These are phyloP conservation scores for Porodaedalea pini DNA, from an alignment of 1,284 basidiomycete species.

Conservation along the genomic window DNA sequence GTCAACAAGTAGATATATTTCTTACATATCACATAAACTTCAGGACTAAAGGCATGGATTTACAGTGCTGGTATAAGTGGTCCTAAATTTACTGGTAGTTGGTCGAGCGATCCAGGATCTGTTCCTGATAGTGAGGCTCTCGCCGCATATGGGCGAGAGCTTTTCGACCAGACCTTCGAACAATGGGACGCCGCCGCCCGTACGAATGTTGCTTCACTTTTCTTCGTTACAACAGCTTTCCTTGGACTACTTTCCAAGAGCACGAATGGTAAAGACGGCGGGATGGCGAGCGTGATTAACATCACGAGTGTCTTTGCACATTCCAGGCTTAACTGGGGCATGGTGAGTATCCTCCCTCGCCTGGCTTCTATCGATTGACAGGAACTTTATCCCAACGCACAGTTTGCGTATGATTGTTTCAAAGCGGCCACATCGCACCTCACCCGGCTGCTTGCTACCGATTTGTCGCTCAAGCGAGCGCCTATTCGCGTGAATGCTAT, in stretches of 20 bases:
- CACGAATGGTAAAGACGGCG: slow-evolving; percentile 22
- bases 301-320: slow-evolving; percentile 31
- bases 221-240: slow-evolving; percentile 34
- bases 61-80: not conserved
- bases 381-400: not conserved
- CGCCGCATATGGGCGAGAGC: slow-evolving; percentile 24
- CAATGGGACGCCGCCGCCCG: slow-evolving; percentile 27
- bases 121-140: not conserved
- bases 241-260: slow-evolving; percentile 30
- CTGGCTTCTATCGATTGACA: too few relatives aligned
- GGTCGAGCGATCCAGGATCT: not conserved
- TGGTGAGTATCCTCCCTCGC: not conserved
- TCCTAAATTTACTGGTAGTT: not conserved
- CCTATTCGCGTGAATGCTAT: slow-evolving; percentile 33
- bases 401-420: slow-evolving; percentile 33
- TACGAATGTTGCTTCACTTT: slow-evolving; percentile 30
- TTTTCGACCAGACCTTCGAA: slow-evolving; percentile 31
- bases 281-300: slow-evolving; percentile 33
- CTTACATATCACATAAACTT: slow-evolving; percentile 51
- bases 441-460: slow-evolving; percentile 31
- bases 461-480: slow-evolving; percentile 30
- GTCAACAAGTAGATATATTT: slow-evolving; percentile 71
- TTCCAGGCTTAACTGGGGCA: slow-evolving; percentile 22
- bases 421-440: slow-evolving; percentile 35
- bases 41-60: slow-evolving; percentile 42